Evolutionary conservation across 2,329 filamentous ascomycete genomes (phyloP), one percentile per base, ranked within the genome.

Genomic region (Xylariaceae sp.): DNA sequence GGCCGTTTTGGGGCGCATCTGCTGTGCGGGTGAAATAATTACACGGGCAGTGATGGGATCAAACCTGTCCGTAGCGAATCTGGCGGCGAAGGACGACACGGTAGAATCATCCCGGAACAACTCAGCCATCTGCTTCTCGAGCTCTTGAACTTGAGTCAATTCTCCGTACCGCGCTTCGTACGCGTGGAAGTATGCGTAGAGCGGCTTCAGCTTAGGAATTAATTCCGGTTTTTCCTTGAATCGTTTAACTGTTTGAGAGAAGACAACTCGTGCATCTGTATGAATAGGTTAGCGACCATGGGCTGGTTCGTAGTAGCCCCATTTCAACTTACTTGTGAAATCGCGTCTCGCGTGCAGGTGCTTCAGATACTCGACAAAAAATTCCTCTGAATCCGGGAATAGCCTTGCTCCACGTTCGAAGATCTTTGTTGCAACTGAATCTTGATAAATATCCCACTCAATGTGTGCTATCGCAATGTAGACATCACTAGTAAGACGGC

Each of bases 151-250:
- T 65, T 97, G 91, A 4, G 88, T 84, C 4, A 97, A 80, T 68
- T 99, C 94, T 53, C 95, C 94, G 66, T 91, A 99, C 60, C 91
- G 86, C 8, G 91, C 91, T 73, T 99, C 94, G 68, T 95, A 96
- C 64, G 91, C 87, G 72, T 99, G 92, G 70, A 99, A 92, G 72
- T 92, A 97, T 2, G 85, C 78, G 65, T 95, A 96, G 0, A 99
- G 81, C 0, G 88, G 83, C 69, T 94, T 95, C 6, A 91, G 84
- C 67, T 91, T 94, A 52, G 79, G 73, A 0, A 86, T 74, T 8
- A 83, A 83, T 62, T 91, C 88, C 0, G 88, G 83, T 62, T 91
- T 94, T 29, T 87, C 80, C 6, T 87, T 82, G 43, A 97, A 80
- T 58, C 86, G 86, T 67, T 87, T 89, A 57, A 96, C 89, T 12